Conservation (phyloP, 2,329 filamentous ascomycete genomes). For the Paecilomyces variotii region DNA sequence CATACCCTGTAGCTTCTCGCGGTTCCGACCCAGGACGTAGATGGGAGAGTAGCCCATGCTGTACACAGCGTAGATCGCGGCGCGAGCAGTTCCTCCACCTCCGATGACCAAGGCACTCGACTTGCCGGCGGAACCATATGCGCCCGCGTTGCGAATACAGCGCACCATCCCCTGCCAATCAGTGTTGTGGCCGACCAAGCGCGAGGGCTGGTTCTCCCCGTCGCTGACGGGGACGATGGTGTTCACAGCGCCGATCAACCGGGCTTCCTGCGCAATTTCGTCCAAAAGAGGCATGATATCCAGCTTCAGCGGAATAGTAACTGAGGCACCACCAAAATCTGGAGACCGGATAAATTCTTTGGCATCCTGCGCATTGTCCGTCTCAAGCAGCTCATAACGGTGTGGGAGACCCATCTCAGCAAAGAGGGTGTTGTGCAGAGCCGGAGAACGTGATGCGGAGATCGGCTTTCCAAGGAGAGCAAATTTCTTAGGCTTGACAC, state of each 20-base stretch:
- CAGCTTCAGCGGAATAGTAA: constrained; percentile 91
- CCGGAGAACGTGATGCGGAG: constrained; percentile 71
- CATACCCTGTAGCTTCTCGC: constrained; percentile 59
- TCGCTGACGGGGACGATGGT: constrained; percentile 64
- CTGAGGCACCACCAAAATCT: constrained; percentile 84
- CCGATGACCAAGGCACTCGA: constrained; percentile 72
- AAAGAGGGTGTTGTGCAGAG: constrained; percentile 85
- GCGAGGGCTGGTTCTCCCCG: constrained; percentile 36
- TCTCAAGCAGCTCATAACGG: constrained; percentile 69
- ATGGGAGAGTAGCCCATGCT: constrained; percentile 77
- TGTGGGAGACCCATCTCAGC: constrained; percentile 70
- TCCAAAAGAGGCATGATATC: constrained; percentile 79
- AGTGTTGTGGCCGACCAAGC: constrained; percentile 80
- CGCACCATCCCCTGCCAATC: constrained; percentile 91
- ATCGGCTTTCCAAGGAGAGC: constrained; percentile 86
- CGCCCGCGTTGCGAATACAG: constrained; percentile 62
- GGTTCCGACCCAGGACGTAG: constrained; percentile 74
- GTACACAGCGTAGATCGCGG: constrained; percentile 81
- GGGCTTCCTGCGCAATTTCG: constrained; percentile 68
- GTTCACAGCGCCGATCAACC: constrained; percentile 85
- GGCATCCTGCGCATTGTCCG: constrained; percentile 55
- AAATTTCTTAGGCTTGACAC: constrained; percentile 68
- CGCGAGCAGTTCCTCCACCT: constrained; percentile 83
- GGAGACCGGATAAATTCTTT: constrained; percentile 57
- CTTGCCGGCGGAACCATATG: constrained; percentile 36